Evolutionary conservation across 1,139 yeast species (phyloP), one percentile per base, ranked within the genome.

Genomic region (Pichia inconspicua): DNA sequence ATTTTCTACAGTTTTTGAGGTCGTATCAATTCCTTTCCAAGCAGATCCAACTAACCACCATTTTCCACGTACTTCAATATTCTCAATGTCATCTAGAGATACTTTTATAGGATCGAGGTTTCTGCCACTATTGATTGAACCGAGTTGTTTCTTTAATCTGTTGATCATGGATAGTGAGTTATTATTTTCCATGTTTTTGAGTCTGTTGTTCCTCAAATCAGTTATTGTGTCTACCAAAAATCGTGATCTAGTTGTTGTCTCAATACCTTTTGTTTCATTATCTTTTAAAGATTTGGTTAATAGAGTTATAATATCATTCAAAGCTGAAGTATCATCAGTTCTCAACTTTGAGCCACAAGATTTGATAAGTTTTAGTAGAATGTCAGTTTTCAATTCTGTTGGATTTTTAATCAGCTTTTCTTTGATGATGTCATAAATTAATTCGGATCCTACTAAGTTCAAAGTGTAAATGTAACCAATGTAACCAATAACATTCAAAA

Each of bases 11-110:
- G 59, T 66, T 12, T 66, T 68, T 10, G 30, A 22, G 2, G 25
- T 17, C 6, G 48, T 47, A 2, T 52, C 64, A 14, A 59, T 55
- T 1, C 90, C 90, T 60, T 80, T 85, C 97, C 97, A 92, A 0
- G 98, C 96, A 4, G 97, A 86, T 42, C 99, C 98, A 36, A 94
- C 90, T 41, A 92, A 72, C 99, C 98, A 94, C 99, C 99, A 94
- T 65, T 90, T 92, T 48, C 98, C 98, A 54, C 81, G 77, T 0
- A 82, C 77, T 12, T 82, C 86, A 30, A 87, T 75, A 53, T 78
- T 79, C 45, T 78, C 79, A 50, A 94, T 89, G 67, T 94, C 99
- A 44, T 79, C 82, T 34, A 94, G 70, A 2, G 88, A 72, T 1
- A 92, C 97, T 57, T 86, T 89, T 32, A 94, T 72, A 1, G 98